Conservation (phyloP, 2,329 filamentous ascomycete genomes). For the Talaromyces islandicus region DNA sequence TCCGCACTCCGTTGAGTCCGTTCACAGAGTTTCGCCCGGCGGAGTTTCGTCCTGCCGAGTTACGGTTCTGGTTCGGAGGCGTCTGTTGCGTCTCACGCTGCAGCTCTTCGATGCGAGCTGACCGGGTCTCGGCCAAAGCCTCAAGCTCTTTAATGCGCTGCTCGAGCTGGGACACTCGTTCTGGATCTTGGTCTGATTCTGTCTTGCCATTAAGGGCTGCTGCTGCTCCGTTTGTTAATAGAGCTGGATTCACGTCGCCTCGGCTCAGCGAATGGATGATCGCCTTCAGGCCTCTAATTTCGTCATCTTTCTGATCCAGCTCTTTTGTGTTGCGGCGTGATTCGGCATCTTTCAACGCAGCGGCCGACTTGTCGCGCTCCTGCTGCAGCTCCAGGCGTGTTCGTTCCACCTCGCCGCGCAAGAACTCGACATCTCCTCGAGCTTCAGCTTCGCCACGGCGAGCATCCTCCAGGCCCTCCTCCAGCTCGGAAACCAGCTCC, state of each 20-base stretch:
- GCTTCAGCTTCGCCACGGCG: conserved; percentile 91
- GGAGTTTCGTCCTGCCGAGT: conserved; percentile 8
- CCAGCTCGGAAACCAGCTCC: conserved; percentile 91
- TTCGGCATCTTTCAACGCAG: conserved; percentile 51
- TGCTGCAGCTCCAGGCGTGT: conserved; percentile 80
- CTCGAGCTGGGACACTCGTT: conserved; percentile 63
- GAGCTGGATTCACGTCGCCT: conserved; percentile 35
- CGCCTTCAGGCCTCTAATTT: conserved; percentile 92
- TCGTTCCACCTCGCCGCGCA: conserved; percentile 89
- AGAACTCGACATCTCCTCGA: conserved; percentile 88
- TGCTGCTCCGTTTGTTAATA: conserved; percentile 21
- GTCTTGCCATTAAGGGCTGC: conserved; percentile 13
- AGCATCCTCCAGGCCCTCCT: conserved; percentile 93
- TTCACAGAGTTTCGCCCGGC: conserved; percentile 17
- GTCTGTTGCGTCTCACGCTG: conserved; percentile 40
- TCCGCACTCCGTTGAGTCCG: conserved; percentile 18
- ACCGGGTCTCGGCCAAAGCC: conserved; percentile 65
- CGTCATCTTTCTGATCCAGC: conserved; percentile 89
- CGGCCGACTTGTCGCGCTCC: conserved; percentile 76
- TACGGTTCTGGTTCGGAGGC: conserved; percentile 7
- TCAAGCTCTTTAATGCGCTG: conserved; percentile 75
- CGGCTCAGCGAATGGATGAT: conserved; percentile 94
- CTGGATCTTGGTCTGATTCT: conserved; percentile 45
- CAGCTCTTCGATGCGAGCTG: conserved; percentile 71
- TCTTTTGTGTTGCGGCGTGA: conserved; percentile 56